phyloP scores from a whole-genome alignment of 163 green algal species.

The Coccomyxa subellipsoidea region DNA sequence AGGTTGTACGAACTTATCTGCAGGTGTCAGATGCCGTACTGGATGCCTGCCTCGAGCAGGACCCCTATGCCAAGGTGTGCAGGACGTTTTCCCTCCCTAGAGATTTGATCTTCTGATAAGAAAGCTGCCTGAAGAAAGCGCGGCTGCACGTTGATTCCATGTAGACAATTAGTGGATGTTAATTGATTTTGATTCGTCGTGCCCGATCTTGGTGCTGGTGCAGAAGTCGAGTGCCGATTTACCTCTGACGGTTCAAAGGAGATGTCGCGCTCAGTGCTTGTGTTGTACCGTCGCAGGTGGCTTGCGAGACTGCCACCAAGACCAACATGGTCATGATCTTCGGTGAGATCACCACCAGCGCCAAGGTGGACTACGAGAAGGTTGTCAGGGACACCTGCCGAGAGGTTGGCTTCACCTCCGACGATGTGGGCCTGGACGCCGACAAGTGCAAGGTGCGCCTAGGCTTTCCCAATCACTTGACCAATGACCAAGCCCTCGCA shows the following conservation, averaged over 20 bases:
- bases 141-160: too few species aligned
- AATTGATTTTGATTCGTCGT: too few species aligned
- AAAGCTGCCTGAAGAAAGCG: neutral
- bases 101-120: neutral
- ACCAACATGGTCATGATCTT: slow-evolving; percentile 99
- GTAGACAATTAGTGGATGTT: too few species aligned
- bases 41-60: slow-evolving; percentile 95
- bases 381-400: slow-evolving; percentile 52
- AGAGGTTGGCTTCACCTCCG: slow-evolving; percentile 94
- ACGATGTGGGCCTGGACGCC: slow-evolving; percentile 92
- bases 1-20: neutral
- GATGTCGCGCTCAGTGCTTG: neutral
- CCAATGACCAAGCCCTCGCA: neutral
- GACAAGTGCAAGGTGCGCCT: slow-evolving; percentile 92
- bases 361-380: slow-evolving; percentile 99
- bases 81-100: neutral
- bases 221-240: too few species aligned
- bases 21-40: slow-evolving; percentile 98
- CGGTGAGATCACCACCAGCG: slow-evolving; percentile 99
- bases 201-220: too few species aligned
- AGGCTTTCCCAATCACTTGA: neutral
- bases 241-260: neutral
- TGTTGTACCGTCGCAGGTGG: slow-evolving; percentile 61
- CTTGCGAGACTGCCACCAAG: slow-evolving; percentile 99
- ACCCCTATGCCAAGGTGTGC: slow-evolving; percentile 88